Base-by-base conservation (phyloP, 352 stramenopile species). In the Phytophthora aleatoria region DNA sequence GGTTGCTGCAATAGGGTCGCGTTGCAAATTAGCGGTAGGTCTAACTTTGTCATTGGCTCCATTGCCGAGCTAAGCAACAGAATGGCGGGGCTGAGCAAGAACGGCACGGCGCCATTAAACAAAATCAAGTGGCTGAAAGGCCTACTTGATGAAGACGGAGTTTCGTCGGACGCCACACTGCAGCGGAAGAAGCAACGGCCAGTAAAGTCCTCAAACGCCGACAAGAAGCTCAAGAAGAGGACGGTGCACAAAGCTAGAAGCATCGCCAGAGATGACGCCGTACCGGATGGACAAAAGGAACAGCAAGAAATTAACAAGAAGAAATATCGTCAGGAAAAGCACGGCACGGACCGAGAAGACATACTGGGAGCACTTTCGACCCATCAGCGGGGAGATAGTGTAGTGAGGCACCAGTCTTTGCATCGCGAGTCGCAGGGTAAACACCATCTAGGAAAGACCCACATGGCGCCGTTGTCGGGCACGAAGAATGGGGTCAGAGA, bases 151-250 rank as follows among this genome's bases (percentile, higher is more conserved):
- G 42, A 28, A 24, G 41, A 58, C 11, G 56, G 52, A 44, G 61
- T 64, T 33, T 52, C 42, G 10, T 66, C 62, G 36, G 62, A 70
- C 31, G 24, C 42, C 43, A 57, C 62, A 24, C 49, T 42, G 27
- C 62, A 61, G 61, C 27, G 3, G 42, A 48, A 48, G 42, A 3
- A 30, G 15, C 39, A 38, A 24, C 10, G 53, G 15, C 11, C 24
- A 39, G 10, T 36, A 4, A 53, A 11, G 3, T 38, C 24, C 12
- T 35, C 28, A 16, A 43, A 11, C n/a, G 13, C n/a, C 6, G 41
- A 54, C 15, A 59, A 30, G 20, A 56, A 65, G n/a, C 39, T n/a
- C 39, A 45, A 30, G n/a, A 41, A 41, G 28, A 59, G 28, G 8
- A n/a, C 35, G 31, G 38, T 4, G 39, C 30, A 36, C 16, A 39